These are phyloP conservation scores for Microstegium vimineum DNA, from an alignment of 176 grass and related monocot species.

Conservation along the genomic window DNA sequence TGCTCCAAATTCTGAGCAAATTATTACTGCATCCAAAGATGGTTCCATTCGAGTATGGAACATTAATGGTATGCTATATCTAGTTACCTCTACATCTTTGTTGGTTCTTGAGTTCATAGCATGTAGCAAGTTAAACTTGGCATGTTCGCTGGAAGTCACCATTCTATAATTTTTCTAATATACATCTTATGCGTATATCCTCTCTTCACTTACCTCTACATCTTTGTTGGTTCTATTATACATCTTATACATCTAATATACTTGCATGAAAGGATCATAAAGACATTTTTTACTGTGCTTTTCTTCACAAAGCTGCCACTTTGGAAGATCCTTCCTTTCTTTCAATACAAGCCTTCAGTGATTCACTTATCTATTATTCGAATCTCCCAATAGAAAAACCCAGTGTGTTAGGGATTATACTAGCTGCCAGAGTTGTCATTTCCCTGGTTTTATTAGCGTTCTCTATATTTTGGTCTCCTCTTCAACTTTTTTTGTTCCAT, in stretches of 20 bases:
- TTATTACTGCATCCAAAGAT: constrained; percentile 93
- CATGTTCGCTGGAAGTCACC: not conserved
- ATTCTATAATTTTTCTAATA: not conserved
- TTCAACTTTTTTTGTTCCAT: not conserved
- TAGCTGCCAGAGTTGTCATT: not conserved
- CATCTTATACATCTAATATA: too few species aligned
- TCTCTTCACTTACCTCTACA: too few species aligned
- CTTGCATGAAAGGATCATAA: not conserved
- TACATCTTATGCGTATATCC: not conserved
- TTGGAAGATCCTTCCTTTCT: not conserved
- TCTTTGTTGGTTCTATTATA: too few species aligned
- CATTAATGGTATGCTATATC: constrained; percentile 74
- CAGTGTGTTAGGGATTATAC: not conserved
- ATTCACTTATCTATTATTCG: not conserved
- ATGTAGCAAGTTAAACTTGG: not conserved
- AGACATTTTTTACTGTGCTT: not conserved
- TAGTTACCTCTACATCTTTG: not conserved
- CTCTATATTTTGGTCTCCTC: not conserved
- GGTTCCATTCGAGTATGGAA: constrained; percentile 89
- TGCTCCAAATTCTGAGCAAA: constrained; percentile 71
- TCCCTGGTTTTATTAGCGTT: not conserved
- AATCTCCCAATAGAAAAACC: not conserved
- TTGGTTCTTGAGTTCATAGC: not conserved
- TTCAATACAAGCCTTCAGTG: not conserved
- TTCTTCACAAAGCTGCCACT: not conserved